These are phyloP conservation scores for Suillus hirtellus DNA, from an alignment of 768 basidiomycete species.

Conservation along the genomic window DNA sequence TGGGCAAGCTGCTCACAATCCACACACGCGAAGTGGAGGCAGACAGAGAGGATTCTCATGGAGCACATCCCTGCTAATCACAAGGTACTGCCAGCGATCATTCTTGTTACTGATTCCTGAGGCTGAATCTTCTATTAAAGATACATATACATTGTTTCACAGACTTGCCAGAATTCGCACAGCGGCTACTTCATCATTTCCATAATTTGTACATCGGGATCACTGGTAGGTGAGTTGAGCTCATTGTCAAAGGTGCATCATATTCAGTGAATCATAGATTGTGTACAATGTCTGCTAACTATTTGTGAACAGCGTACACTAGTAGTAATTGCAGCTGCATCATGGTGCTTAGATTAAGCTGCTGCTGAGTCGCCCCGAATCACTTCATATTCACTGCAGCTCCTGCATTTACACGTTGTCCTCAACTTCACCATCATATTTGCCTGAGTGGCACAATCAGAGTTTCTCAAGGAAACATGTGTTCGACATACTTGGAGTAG, in stretches of 20 bases:
- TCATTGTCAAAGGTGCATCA: too few species aligned
- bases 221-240: slow-evolving; percentile 47
- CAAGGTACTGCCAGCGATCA: slow-evolving; percentile 39
- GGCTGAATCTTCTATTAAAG: slow-evolving; percentile 31
- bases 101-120: neutral
- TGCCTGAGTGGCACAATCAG: neutral
- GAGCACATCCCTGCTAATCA: slow-evolving; percentile 72
- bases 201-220: slow-evolving; percentile 83
- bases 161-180: slow-evolving; percentile 74
- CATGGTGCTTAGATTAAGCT: too few species aligned
- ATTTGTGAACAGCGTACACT: too few species aligned
- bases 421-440: neutral
- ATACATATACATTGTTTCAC: slow-evolving; percentile 91
- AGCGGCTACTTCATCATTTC: slow-evolving; percentile 70
- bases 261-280: too few species aligned
- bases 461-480: neutral
- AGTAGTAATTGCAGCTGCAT: too few species aligned
- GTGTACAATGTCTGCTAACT: too few species aligned
- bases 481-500: too few species aligned
- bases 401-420: too few species aligned
- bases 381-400: too few species aligned
- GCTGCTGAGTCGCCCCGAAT: too few species aligned
- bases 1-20: slow-evolving; percentile 79
- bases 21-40: slow-evolving; percentile 86
- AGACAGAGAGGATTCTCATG: slow-evolving; percentile 78